Conservation (phyloP, 495 filamentous ascomycete species). For the Penicillium pulvis region DNA sequence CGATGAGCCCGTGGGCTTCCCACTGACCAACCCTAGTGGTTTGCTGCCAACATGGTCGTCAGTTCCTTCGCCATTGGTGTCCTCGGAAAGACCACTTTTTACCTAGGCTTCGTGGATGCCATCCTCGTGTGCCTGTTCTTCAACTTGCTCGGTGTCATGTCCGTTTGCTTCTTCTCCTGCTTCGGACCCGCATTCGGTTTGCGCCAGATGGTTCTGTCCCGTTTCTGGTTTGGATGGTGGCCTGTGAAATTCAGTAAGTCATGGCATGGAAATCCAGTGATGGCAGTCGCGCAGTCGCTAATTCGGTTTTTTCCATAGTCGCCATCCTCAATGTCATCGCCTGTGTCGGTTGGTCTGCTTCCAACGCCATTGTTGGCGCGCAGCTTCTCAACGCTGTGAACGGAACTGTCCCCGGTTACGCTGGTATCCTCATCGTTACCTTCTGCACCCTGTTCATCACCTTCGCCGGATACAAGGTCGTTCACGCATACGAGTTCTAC, state of each 20-base stretch:
- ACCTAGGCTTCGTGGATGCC: slow-evolving; percentile 74
- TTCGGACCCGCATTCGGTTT: slow-evolving; percentile 79
- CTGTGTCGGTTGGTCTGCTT: slow-evolving; percentile 75
- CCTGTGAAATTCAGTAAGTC: slow-evolving; percentile 69
- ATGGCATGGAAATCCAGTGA: not conserved
- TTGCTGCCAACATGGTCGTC: slow-evolving; percentile 83
- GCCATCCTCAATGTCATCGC: slow-evolving; percentile 76
- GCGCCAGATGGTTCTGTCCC: slow-evolving; percentile 83
- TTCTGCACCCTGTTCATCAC: slow-evolving; percentile 70
- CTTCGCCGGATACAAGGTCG: slow-evolving; percentile 76
- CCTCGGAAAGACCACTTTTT: slow-evolving; percentile 66
- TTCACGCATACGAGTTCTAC: slow-evolving; percentile 80
- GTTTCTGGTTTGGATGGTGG: slow-evolving; percentile 79
- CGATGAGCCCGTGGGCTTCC: slow-evolving; percentile 11
- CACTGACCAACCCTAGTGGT: slow-evolving; percentile 61
- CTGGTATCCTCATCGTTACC: slow-evolving; percentile 77
- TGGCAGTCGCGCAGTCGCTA: not conserved
- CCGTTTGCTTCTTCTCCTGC: slow-evolving; percentile 78
- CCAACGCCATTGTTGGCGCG: slow-evolving; percentile 81
- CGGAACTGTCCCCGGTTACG: slow-evolving; percentile 65
- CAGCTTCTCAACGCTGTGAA: slow-evolving; percentile 81
- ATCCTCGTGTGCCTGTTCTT: slow-evolving; percentile 76
- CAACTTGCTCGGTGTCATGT: slow-evolving; percentile 72
- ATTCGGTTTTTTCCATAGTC: slow-evolving; percentile 43
- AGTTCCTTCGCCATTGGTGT: slow-evolving; percentile 81